Base-by-base conservation (phyloP, 129 eudicot genomes). In the Flaveria ramosissima region DNA sequence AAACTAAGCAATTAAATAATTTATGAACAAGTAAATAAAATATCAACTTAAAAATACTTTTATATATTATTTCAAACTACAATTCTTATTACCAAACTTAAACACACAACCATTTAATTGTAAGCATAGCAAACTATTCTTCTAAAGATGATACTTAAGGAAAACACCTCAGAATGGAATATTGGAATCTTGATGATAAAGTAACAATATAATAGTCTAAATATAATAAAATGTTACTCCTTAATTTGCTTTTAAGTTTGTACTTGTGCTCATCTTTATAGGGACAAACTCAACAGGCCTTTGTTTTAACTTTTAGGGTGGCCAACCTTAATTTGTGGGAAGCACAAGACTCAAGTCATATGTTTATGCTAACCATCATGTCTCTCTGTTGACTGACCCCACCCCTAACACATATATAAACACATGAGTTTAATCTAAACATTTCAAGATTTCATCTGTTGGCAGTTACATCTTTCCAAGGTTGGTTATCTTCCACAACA, bases 251-350 rank as follows among this genome's bases (percentile, higher is more conserved):
- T 75, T 78, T 70, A 70, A 70, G 77, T 70, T 70, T 78, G 82
- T 78, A 78, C 63, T 70, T 70, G 71, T 78, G 82, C 65, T 78
- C 47, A 45, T 78, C 76, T 78, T 78, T 78, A 70, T 32, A 78
- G 82, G 77, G 82, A 78, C 82, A 78, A 71, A 78, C 71, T 26
- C 64, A 48, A 77, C 56, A 77, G 27, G 52, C 74, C 39, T 17
- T 50, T 65, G 20, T 30, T 26, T 77, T 36, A 55, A 77, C 68
- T 77, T 77, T 77, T 77, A 55, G 68, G 68, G 81, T 68, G 81
- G 81, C 65, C 42, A 15, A 76, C 62, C 71, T 59, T 70, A 60
- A 78, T 59, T 60, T 78, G 23, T 78, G 77, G 82, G 71, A 78
- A 60, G 82, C 82, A 78, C 82, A 70, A 70, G 71, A 74, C 66